Conservation (phyloP, 1,139 yeast species). For the Debaryomyces coudertii region DNA sequence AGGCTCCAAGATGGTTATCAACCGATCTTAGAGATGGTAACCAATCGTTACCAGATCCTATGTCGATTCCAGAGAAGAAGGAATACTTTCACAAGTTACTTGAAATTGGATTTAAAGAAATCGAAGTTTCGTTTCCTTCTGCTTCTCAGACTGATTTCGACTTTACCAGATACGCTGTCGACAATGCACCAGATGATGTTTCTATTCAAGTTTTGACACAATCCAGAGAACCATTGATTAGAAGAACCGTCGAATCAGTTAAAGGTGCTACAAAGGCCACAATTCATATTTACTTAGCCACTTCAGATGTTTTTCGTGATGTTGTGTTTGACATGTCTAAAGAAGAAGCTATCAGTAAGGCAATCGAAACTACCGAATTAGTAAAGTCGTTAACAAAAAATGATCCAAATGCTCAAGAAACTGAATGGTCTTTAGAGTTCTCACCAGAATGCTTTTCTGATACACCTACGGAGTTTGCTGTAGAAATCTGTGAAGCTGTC, state of each 20-base stretch:
- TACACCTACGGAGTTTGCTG: constrained; percentile 46
- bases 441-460: constrained; percentile 53
- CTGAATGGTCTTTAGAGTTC: constrained; percentile 50
- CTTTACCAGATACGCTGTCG: constrained; percentile 51
- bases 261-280: constrained; percentile 52
- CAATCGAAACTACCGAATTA: constrained; percentile 45
- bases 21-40: constrained; percentile 55
- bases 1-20: constrained; percentile 53
- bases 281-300: constrained; percentile 52
- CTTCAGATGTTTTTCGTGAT: constrained; percentile 50
- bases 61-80: constrained; percentile 50
- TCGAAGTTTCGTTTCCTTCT: constrained; percentile 52
- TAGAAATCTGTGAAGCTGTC: constrained; percentile 51
- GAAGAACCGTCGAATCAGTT: constrained; percentile 50
- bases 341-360: constrained; percentile 45
- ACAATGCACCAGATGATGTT: constrained; percentile 51
- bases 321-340: constrained; percentile 49
- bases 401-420: constrained; percentile 39
- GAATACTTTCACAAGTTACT: constrained; percentile 48
- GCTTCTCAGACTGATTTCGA: constrained; percentile 55
- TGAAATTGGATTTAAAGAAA: constrained; percentile 52
- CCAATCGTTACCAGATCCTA: constrained; percentile 54
- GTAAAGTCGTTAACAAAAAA: constrained; percentile 49
- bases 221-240: constrained; percentile 48
- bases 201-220: constrained; percentile 51